Evolutionary conservation across 495 filamentous ascomycete species (phyloP), one percentile per base, ranked within the genome.

Genomic region (Neurospora intermedia): DNA sequence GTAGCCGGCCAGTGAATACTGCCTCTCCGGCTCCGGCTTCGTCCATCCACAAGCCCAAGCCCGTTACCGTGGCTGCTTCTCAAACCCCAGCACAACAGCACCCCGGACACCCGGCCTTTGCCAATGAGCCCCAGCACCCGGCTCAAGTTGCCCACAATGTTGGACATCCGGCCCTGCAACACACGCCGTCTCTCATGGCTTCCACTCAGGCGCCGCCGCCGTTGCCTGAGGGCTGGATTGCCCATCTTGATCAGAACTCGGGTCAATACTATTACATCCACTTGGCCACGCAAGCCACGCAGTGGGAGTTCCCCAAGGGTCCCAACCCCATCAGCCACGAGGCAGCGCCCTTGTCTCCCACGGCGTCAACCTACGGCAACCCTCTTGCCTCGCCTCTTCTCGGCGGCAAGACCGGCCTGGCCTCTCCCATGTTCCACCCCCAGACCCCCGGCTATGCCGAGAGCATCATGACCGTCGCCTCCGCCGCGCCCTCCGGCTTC

Each of bases 241-340:
- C 96, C 15, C 96, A 98, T 78, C 86, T 98, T 8, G 96, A 99
- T 78, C 91, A 92, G 48, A 97, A 90, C 78, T 97, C 94, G 5
- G 96, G 96, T 8, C 96, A 98, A 78, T 99, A 98, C 80, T 99
- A 99, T 79, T 99, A 99, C 79, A 99, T 99, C 75, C 96, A 99
- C 80, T 87, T 99, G 20, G 91, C 96, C 11, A 94, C 96, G 0
- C 96, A 98, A 78, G 93, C 94, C 4, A 99, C 96, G 15, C 96
- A 99, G 80, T 99, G 96, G 96, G 96, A 99, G 76, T 97, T 97
- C 77, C 96, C 96, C 27, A 97, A 97, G 82, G 93, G 92, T 1
- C 93, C 94, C 6, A 95, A 92, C 6, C 93, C 94, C 6, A 81
- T 96, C 73, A 91, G 92, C 77, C 86, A 97, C 73, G 92, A 93